Conservation (phyloP, 2,329 filamentous ascomycete species). For the Penicillium nordicum region DNA sequence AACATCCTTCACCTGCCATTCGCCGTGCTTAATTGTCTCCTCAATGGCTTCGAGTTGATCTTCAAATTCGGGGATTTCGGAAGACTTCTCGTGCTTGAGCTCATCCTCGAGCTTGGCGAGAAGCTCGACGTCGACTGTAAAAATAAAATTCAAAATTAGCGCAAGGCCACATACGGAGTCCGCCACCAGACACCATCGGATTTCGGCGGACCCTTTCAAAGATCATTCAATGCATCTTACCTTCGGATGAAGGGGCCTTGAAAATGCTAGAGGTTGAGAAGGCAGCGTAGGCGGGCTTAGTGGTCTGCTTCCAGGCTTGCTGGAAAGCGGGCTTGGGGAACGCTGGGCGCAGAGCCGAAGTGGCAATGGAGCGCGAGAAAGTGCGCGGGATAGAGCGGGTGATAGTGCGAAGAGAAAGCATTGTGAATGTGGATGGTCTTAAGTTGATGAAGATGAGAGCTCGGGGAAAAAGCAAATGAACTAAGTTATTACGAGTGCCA, state of each 20-base stretch:
- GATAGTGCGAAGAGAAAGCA: conserved; percentile 67
- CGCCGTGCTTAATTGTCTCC: conserved; percentile 81
- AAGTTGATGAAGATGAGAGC: conserved; percentile 13
- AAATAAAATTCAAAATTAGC: not conserved
- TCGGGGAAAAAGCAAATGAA: conserved; percentile 23
- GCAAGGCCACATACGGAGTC: not conserved
- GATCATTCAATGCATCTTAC: conserved; percentile 29
- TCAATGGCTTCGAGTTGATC: conserved; percentile 83
- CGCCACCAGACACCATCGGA: not conserved
- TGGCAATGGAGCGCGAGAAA: conserved; percentile 55
- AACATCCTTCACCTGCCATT: conserved; percentile 75
- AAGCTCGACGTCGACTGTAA: conserved; percentile 69
- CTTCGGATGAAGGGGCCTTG: conserved; percentile 46
- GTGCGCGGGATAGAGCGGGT: conserved; percentile 66
- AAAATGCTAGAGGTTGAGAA: conserved; percentile 46
- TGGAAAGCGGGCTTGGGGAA: conserved; percentile 51
- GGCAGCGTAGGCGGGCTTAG: conserved; percentile 42
- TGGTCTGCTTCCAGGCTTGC: conserved; percentile 48
- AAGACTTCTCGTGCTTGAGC: conserved; percentile 77
- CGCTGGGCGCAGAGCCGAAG: conserved; percentile 48
- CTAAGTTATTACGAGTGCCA: conserved; percentile 26
- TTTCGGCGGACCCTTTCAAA: not conserved
- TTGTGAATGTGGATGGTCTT: conserved; percentile 41
- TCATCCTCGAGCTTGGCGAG: conserved; percentile 81
- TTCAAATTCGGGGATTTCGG: conserved; percentile 69